Conservation (phyloP, 2,329 filamentous ascomycete genomes). For the Epichloe sibirici region DNA sequence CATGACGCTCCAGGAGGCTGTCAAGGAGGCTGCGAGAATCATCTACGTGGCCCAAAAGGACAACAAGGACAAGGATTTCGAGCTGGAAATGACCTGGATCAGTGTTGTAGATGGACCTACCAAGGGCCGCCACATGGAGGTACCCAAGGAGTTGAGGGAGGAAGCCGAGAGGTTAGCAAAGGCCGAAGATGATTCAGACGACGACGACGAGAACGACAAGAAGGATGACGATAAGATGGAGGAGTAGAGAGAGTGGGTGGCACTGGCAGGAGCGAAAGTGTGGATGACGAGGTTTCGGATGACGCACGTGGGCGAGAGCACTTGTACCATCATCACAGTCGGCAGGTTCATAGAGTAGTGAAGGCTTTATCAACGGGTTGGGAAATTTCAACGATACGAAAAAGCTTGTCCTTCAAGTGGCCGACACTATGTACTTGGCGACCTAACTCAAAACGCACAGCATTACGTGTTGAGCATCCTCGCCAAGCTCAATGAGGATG, state of each 20-base stretch:
- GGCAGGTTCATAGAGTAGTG: constrained; percentile 24
- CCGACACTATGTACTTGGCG: too few species aligned
- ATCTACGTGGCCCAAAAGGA: constrained; percentile 97
- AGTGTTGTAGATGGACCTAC: constrained; percentile 75
- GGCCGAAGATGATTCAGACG: constrained; percentile 77
- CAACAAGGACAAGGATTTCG: constrained; percentile 99
- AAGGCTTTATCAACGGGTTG: constrained; percentile 17
- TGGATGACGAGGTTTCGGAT: background rate
- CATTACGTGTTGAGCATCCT: too few species aligned
- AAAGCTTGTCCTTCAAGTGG: background rate
- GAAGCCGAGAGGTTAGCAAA: constrained; percentile 90
- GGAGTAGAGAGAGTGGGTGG: constrained; percentile 43
- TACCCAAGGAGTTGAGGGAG: constrained; percentile 79
- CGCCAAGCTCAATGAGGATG: too few species aligned
- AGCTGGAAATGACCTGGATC: constrained; percentile 99
- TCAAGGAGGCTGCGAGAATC: constrained; percentile 93
- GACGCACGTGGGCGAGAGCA: constrained; percentile 9
- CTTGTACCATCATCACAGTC: constrained; percentile 23
- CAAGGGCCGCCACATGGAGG: constrained; percentile 84
- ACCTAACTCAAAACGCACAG: too few species aligned
- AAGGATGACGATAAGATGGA: constrained; percentile 75
- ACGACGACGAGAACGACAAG: constrained; percentile 61
- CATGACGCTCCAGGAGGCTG: constrained; percentile 71
- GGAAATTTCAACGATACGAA: background rate
- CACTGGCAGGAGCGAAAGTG: background rate